Evolutionary conservation across 2,329 filamentous ascomycete genomes (phyloP).

Genomic region (Aspergillus pseudoviridinutans): DNA sequence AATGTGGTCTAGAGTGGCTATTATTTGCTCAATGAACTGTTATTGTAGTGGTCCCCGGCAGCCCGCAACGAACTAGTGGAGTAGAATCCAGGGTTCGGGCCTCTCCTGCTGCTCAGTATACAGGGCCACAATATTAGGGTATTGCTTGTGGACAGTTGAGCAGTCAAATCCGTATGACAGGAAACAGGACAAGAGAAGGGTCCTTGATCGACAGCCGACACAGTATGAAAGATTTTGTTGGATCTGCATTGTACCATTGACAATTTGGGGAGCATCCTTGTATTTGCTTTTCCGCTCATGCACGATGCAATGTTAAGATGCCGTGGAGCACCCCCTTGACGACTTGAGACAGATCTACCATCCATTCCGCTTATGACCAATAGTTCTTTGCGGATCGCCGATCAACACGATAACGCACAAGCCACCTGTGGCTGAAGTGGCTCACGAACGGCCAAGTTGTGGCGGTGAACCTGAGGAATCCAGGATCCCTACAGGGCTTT

Average conservation of each 20-base stretch:
- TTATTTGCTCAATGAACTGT: not conserved
- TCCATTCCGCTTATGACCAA: not conserved
- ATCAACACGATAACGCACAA: not conserved
- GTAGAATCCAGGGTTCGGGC: not conserved
- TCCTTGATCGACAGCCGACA: not conserved
- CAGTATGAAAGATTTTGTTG: not conserved
- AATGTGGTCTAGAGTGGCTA: not conserved
- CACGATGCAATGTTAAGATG: not conserved
- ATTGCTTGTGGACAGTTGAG: not conserved
- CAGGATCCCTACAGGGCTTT: not conserved
- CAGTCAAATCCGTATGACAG: not conserved
- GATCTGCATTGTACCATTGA: not conserved
- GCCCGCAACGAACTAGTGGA: not conserved
- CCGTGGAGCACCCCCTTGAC: not conserved
- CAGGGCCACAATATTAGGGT: not conserved
- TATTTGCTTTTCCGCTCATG: not conserved
- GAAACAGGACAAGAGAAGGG: not conserved
- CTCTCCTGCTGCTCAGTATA: not conserved
- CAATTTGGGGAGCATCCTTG: not conserved
- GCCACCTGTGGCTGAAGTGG: constrained; percentile 14
- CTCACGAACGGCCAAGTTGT: constrained; percentile 9
- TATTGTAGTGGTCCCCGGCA: too few relatives aligned
- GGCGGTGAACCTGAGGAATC: constrained; percentile 11
- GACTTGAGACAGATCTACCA: not conserved
- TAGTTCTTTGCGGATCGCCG: not conserved